phyloP scores from a whole-genome alignment of 2,329 filamentous ascomycete genomes.

The Verticillium nonalfalfae region DNA sequence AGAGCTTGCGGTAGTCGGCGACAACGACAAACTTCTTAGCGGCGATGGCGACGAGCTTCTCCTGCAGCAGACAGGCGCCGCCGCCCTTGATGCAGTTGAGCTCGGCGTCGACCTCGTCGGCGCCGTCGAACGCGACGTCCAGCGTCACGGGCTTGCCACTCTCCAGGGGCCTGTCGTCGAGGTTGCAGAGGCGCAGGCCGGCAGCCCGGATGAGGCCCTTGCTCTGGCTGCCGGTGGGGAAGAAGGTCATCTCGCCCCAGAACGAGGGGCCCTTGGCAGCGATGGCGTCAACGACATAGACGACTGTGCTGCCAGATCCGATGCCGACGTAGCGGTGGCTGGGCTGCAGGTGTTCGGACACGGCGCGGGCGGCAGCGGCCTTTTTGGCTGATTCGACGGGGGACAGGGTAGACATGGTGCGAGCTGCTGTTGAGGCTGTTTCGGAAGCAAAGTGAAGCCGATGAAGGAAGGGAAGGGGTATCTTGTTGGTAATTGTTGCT shows the following conservation, averaged over 20 bases:
- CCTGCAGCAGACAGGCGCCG: constrained; percentile 94
- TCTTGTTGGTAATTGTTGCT: neutral
- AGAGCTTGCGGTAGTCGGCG: constrained; percentile 88
- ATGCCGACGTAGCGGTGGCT: constrained; percentile 65
- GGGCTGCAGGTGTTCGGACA: constrained; percentile 63
- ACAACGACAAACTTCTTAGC: constrained; percentile 84
- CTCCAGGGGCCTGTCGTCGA: constrained; percentile 63
- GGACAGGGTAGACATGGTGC: neutral
- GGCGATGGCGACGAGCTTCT: constrained; percentile 86
- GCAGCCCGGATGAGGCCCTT: constrained; percentile 78
- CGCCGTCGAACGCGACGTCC: constrained; percentile 92
- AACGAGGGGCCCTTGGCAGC: constrained; percentile 48
- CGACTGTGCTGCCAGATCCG: constrained; percentile 74
- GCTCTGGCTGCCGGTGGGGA: constrained; percentile 88
- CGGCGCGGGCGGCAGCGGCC: constrained; percentile 66
- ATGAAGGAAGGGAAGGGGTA: neutral
- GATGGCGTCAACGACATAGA: constrained; percentile 82
- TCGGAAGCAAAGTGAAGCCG: neutral
- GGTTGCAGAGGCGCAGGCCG: constrained; percentile 69
- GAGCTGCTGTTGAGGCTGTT: neutral
- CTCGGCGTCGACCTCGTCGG: constrained; percentile 92
- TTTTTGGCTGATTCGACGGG: constrained; percentile 68
- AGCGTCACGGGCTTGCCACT: constrained; percentile 43
- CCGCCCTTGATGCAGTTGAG: constrained; percentile 98
- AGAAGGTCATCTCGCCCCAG: constrained; percentile 67